Evolutionary conservation across 2,329 filamentous ascomycete genomes (phyloP).

Genomic region (Fusarium fracticaudum): DNA sequence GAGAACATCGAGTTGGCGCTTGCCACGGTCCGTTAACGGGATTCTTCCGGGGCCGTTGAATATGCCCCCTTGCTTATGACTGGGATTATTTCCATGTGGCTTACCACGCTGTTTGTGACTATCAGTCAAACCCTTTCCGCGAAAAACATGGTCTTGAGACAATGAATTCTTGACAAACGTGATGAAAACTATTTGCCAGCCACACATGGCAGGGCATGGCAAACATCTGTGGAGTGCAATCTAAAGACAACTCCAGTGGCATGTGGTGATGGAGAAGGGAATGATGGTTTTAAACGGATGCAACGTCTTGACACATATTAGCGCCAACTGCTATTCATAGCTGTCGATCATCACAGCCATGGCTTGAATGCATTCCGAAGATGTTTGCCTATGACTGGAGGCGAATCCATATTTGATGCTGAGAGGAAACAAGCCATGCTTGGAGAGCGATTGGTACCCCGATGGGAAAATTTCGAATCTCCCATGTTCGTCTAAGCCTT

Average conservation of each 20-base stretch:
- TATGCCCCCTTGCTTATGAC: slow-evolving; percentile 28
- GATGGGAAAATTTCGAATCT: not conserved
- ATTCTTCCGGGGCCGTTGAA: slow-evolving; percentile 28
- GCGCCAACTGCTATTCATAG: slow-evolving; percentile 33
- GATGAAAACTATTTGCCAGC: slow-evolving; percentile 3
- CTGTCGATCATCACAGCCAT: slow-evolving; percentile 16
- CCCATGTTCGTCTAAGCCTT: slow-evolving; percentile 6
- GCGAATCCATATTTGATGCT: not conserved
- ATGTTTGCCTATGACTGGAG: not conserved
- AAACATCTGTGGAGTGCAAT: slow-evolving; percentile 10
- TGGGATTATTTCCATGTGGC: slow-evolving; percentile 31
- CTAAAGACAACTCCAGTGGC: slow-evolving; percentile 6
- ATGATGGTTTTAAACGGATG: slow-evolving; percentile 3
- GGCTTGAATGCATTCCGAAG: slow-evolving; percentile 5
- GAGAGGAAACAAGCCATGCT: slow-evolving; percentile 28
- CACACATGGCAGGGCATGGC: slow-evolving; percentile 32
- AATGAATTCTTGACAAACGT: slow-evolving; percentile 16
- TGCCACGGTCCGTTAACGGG: slow-evolving; percentile 23
- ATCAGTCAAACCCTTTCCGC: slow-evolving; percentile 4
- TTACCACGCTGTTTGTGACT: slow-evolving; percentile 8
- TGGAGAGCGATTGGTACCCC: slow-evolving; percentile 4
- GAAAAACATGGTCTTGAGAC: slow-evolving; percentile 34
- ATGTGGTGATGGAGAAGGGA: slow-evolving; percentile 23
- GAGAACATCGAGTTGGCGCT: slow-evolving; percentile 23
- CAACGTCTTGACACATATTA: slow-evolving; percentile 22